Evolutionary conservation across 192 early-diverging fungal genomes (phyloP).

Genomic region (Chytriomyces confervae): DNA sequence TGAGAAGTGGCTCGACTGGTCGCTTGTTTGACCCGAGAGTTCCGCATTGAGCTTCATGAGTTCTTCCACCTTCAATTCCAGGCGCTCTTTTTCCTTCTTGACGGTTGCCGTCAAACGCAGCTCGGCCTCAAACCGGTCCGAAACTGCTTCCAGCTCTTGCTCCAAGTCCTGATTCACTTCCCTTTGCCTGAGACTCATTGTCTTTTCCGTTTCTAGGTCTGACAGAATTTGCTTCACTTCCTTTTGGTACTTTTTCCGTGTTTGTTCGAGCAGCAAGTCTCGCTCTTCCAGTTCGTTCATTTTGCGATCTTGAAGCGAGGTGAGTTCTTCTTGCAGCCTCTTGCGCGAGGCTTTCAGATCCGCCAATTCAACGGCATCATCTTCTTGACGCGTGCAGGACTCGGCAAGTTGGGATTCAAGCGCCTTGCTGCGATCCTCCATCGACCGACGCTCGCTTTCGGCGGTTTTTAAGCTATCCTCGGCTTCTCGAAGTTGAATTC

Average conservation of each 20-base stretch:
- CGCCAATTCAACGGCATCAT: slow-evolving; percentile 69
- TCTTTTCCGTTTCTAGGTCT: slow-evolving; percentile 80
- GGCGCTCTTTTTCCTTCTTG: slow-evolving; percentile 81
- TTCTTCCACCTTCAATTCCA: slow-evolving; percentile 75
- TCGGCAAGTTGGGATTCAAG: slow-evolving; percentile 77
- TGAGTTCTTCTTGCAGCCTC: slow-evolving; percentile 79
- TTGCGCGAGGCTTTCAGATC: slow-evolving; percentile 74
- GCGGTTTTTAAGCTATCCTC: slow-evolving; percentile 71
- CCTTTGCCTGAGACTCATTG: slow-evolving; percentile 63
- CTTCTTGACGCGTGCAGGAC: slow-evolving; percentile 77
- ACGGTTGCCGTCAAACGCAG: slow-evolving; percentile 67
- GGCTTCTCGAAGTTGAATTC: slow-evolving; percentile 71
- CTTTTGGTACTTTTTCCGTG: slow-evolving; percentile 82
- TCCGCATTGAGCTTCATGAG: slow-evolving; percentile 70
- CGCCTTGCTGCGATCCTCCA: slow-evolving; percentile 67
- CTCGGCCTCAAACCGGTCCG: slow-evolving; percentile 72
- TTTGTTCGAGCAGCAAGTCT: slow-evolving; percentile 71
- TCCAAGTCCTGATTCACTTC: slow-evolving; percentile 75
- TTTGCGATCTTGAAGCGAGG: slow-evolving; percentile 70
- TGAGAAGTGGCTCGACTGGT: slow-evolving; percentile 66
- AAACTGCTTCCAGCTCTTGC: slow-evolving; percentile 64
- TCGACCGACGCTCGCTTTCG: slow-evolving; percentile 60
- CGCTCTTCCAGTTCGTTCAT: slow-evolving; percentile 78
- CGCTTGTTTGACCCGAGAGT: slow-evolving; percentile 61
- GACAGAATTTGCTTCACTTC: slow-evolving; percentile 79